Conservation (phyloP, 495 filamentous ascomycete species). For the Aspergillus indologenus region DNA sequence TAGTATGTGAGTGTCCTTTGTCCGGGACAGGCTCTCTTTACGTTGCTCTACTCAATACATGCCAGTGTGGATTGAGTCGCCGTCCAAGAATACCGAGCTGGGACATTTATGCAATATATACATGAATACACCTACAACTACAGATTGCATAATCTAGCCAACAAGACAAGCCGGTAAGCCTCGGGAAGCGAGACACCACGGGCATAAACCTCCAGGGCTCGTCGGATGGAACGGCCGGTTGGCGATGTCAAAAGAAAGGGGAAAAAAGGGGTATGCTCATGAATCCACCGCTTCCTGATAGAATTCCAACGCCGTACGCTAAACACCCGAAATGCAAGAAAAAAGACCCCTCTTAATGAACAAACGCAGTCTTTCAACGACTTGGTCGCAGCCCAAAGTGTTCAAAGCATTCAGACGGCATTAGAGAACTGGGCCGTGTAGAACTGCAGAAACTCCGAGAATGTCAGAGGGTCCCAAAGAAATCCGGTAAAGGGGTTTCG, state of each 20-base stretch:
- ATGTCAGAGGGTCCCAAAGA: constrained; percentile 25
- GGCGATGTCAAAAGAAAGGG: not conserved
- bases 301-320: constrained; percentile 11
- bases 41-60: no score
- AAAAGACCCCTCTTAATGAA: not conserved
- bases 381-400: not conserved
- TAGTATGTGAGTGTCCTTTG: no score
- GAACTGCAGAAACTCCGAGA: constrained; percentile 44
- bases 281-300: not conserved
- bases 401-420: constrained; percentile 24
- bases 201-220: no score
- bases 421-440: constrained; percentile 44
- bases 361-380: not conserved
- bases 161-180: no score
- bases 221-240: not conserved
- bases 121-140: no score
- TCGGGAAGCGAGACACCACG: no score
- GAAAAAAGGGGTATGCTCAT: not conserved
- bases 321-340: constrained; percentile 9
- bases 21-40: no score
- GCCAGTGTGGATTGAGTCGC: no score
- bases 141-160: no score
- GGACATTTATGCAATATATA: no score
- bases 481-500: no score
- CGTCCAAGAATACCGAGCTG: no score